These are phyloP conservation scores for Erythrophleum ivorense DNA, from an alignment of 331 rosid genomes.

Conservation along the genomic window DNA sequence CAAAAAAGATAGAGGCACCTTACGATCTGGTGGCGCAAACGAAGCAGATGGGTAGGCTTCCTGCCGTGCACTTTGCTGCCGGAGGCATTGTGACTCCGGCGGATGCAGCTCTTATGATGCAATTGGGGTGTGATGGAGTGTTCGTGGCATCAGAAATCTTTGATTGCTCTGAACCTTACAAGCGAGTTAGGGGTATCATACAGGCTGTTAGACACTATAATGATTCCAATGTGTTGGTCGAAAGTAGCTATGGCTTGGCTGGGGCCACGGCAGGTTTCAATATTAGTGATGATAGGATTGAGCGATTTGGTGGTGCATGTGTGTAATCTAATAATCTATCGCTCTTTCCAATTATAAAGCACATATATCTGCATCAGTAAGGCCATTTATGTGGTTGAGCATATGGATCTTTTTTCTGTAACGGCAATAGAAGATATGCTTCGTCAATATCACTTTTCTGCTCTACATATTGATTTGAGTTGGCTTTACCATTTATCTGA, in stretches of 20 bases:
- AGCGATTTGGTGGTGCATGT: constrained; percentile 36
- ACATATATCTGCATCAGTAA: constrained; percentile 34
- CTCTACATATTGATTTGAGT: not conserved
- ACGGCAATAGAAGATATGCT: not conserved
- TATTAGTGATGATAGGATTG: constrained; percentile 57
- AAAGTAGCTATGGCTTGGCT: constrained; percentile 54
- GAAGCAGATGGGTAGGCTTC: constrained; percentile 68
- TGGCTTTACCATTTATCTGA: constrained; percentile 12
- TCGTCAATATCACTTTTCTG: not conserved
- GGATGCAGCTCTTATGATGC: constrained; percentile 84
- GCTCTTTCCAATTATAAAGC: not conserved
- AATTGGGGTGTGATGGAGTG: constrained; percentile 80
- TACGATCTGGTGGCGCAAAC: constrained; percentile 70
- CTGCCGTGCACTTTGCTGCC: constrained; percentile 67
- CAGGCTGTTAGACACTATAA: constrained; percentile 64
- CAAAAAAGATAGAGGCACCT: constrained; percentile 66
- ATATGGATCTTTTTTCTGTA: constrained; percentile 4
- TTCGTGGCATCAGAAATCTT: constrained; percentile 65
- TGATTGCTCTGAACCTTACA: constrained; percentile 52
- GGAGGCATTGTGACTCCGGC: constrained; percentile 90
- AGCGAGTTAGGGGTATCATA: constrained; percentile 63
- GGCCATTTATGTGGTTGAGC: not conserved
- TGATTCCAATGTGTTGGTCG: constrained; percentile 65
- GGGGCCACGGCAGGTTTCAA: constrained; percentile 49
- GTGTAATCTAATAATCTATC: not conserved